Base-by-base conservation (phyloP, 192 early-diverging fungal species). In the Podila clonocystis region DNA sequence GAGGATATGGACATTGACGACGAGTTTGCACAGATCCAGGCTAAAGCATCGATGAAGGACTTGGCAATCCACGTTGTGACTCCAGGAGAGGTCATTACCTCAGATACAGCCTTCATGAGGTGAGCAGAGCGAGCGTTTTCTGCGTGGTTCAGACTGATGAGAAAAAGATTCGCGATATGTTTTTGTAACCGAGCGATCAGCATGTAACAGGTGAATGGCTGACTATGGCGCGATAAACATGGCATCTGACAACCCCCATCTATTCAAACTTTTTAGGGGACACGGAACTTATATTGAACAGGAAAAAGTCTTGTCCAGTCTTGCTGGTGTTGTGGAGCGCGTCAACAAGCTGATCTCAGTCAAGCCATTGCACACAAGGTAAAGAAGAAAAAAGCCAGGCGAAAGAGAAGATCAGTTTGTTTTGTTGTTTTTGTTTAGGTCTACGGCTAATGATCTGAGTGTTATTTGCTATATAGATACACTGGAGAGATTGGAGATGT, bases 341-440 rank as follows among this genome's bases (percentile, higher is more conserved):
- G 96, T 98, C 73, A 98, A 98, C 89, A 98, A 97, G 85, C 89
- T 99, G 38, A 89, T 99, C 41, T 95, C 95, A 1, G 97, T 99
- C 33, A 87, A 89, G 38, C 92, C 97, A 26, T 85, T 98, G 57
- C 93, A 96, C 61, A 88, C 94, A 73, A 87, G 97, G 87, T 93
- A 82, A 30, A n/a, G n/a, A 22, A 4, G 48, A 24, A 3, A 22
- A 20, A 38, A 34, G 13, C 29, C 61, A 13, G 17, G 34, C 7
- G 41, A 45, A 0, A 41, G 12, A 2, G 12, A 45, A 3, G 41
- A 45, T 0, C 41, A 6, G 5, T 5, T 6, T 33, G 33, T 6
- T 17, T 17, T n/a, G n/a, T 15, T 45, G 34, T 36, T 45, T 45
- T 4, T 45, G 12, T 45, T 45, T 45, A 17, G 1, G 41, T 15